Percentiles rank a stretch among this genome's conserved stretches.
phyloP scores from a whole-genome alignment of 371 early-diverging fungal genomes.

The Syncephalastrum racemosum region DNA sequence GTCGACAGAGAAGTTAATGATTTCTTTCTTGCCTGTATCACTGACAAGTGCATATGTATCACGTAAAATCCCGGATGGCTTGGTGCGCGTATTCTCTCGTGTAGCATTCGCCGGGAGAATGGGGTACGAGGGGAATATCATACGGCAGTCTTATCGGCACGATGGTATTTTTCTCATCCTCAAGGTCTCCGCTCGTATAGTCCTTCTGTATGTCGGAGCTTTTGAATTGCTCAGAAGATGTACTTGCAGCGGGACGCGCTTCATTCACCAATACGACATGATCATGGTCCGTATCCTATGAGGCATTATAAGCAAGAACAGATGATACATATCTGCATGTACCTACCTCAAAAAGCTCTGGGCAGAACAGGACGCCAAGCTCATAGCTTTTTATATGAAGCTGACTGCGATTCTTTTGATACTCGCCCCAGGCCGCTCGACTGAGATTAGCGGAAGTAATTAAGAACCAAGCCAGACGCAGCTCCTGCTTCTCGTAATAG shows the following conservation, averaged over 20 bases:
- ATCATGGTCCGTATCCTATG: too few species aligned
- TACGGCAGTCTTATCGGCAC: slow-evolving; percentile 57
- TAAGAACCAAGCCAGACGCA: slow-evolving; percentile 47
- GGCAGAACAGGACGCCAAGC: slow-evolving; percentile 54
- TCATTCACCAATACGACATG: too few species aligned
- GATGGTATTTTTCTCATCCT: slow-evolving; percentile 14
- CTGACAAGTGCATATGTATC: background rate
- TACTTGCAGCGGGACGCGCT: too few species aligned
- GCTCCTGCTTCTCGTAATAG: slow-evolving; percentile 1
- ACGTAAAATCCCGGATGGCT: slow-evolving; percentile 2
- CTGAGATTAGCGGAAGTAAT: slow-evolving; percentile 59
- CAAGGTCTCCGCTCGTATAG: background rate
- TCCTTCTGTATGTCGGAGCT: background rate
- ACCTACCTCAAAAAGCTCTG: slow-evolving; percentile 46
- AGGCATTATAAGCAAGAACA: background rate
- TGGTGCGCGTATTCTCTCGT: slow-evolving; percentile 16
- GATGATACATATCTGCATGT: background rate
- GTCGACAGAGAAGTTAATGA: background rate
- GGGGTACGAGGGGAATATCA: slow-evolving; percentile 57
- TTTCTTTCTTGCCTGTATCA: background rate
- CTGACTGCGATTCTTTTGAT: slow-evolving; percentile 48
- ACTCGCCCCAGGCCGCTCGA: slow-evolving; percentile 57
- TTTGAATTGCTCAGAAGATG: too few species aligned
- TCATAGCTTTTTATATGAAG: slow-evolving; percentile 60
- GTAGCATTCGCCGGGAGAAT: slow-evolving; percentile 22